Evolutionary conservation across 2,329 filamentous ascomycete genomes (phyloP).

Genomic region (Alternaria hordeiaustralica): DNA sequence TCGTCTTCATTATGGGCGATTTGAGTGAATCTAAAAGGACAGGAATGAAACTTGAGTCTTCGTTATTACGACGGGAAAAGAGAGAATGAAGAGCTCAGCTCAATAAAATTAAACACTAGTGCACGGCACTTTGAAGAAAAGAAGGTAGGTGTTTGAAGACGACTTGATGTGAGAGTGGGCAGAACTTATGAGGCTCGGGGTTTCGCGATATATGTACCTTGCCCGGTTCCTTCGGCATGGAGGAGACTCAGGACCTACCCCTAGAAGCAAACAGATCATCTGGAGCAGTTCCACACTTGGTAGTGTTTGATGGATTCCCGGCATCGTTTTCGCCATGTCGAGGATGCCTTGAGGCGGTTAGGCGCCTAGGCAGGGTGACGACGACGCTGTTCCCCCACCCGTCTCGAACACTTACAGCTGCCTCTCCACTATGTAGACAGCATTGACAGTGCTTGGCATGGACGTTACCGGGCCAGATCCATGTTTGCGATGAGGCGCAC

Average conservation of each 20-base stretch:
- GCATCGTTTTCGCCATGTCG: slow-evolving; percentile 7
- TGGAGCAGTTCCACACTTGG: slow-evolving; percentile 10
- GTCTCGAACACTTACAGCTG: slow-evolving; percentile 22
- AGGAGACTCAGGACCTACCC: slow-evolving; percentile 4
- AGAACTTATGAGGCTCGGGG: slow-evolving; percentile 1
- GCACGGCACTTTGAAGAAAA: slow-evolving; percentile 29
- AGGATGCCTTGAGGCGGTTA: slow-evolving; percentile 18
- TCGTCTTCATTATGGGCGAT: slow-evolving; percentile 31
- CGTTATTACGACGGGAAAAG: slow-evolving; percentile 9
- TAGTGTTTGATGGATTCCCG: slow-evolving; percentile 20
- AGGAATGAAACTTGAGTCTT: neutral
- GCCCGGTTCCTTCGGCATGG: slow-evolving; percentile 4
- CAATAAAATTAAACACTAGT: slow-evolving; percentile 28
- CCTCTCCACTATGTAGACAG: neutral
- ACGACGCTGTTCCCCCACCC: slow-evolving; percentile 16
- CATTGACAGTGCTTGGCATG: slow-evolving; percentile 10
- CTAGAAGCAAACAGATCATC: slow-evolving; percentile 17
- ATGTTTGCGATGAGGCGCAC: neutral
- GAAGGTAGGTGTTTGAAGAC: slow-evolving; percentile 17
- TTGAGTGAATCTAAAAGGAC: neutral
- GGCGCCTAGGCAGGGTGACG: slow-evolving; percentile 13
- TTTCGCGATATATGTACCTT: slow-evolving; percentile 18
- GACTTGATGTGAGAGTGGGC: slow-evolving; percentile 7
- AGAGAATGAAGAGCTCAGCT: slow-evolving; percentile 33
- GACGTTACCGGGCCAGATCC: slow-evolving; percentile 4